Percentiles rank a stretch among this genome's conserved stretches.
phyloP scores from a whole-genome alignment of 2,329 filamentous ascomycete species.

The Tolypocladium guangdongense region DNA sequence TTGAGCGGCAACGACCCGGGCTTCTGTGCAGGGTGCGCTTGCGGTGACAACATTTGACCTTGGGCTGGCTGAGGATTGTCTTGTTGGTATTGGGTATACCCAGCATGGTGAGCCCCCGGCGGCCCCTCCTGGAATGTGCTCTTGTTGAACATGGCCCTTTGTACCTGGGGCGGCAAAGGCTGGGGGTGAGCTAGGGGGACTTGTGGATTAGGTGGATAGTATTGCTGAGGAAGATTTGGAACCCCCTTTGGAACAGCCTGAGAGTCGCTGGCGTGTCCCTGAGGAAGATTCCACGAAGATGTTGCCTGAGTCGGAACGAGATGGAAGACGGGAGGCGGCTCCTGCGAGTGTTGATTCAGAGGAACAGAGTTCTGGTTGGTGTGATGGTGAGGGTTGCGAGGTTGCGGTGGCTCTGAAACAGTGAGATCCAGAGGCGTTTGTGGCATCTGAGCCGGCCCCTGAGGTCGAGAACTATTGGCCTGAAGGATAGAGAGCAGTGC shows the following conservation, averaged over 20 bases:
- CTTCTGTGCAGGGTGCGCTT: conserved; percentile 2
- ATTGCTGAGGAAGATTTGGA: conserved; percentile 7
- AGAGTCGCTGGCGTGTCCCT: conserved; percentile 4
- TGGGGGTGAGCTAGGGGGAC: conserved; percentile 29
- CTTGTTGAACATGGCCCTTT: conserved; percentile 38
- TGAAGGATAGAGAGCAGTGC: conserved; percentile 44
- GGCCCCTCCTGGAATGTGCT: conserved; percentile 17
- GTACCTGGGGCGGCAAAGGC: conserved; percentile 43
- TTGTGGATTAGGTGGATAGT: conserved; percentile 13
- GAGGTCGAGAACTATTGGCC: conserved; percentile 13
- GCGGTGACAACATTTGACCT: conserved; percentile 5
- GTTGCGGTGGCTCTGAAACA: conserved; percentile 36
- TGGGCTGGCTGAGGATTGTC: conserved; percentile 6
- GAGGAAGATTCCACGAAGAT: conserved; percentile 7
- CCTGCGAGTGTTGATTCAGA: conserved; percentile 10
- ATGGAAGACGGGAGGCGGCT: conserved; percentile 21
- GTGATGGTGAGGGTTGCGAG: conserved; percentile 47
- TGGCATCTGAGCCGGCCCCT: conserved; percentile 18
- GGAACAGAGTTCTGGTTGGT: conserved; percentile 33
- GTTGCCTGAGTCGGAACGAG: conserved; percentile 10
- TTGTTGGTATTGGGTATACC: conserved; percentile 3
- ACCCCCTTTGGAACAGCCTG: conserved; percentile 10
- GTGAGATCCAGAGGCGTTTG: conserved; percentile 46
- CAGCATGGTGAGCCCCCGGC: background rate
- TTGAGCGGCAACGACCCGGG: conserved; percentile 20